Evolutionary conservation across 176 grass and related monocot genomes (phyloP).

Genomic region (Pharus latifolius): DNA sequence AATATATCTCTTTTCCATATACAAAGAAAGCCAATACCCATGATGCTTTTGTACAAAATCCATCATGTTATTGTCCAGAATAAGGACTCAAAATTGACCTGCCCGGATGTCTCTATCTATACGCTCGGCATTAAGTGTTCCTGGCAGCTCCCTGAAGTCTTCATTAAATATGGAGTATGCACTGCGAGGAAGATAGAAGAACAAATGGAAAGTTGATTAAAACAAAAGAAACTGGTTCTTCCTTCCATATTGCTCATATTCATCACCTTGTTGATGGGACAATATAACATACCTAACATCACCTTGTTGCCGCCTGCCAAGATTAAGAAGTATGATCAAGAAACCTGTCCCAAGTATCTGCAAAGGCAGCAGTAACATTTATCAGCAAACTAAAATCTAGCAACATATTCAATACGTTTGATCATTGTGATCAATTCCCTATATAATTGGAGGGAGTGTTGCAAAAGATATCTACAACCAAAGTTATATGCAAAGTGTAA

Average conservation of each 20-base stretch:
- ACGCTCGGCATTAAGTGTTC: constrained; percentile 85
- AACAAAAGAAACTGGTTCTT: neutral
- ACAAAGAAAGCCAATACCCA: neutral
- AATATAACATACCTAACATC: constrained; percentile 56
- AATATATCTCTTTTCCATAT: neutral
- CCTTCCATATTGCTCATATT: neutral
- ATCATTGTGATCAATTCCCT: neutral
- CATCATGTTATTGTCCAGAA: neutral
- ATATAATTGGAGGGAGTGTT: neutral
- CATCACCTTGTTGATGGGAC: neutral
- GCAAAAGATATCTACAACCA: neutral
- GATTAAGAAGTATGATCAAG: constrained; percentile 85
- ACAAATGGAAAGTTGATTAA: constrained; percentile 1
- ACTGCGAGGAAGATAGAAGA: constrained; percentile 29
- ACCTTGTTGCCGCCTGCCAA: constrained; percentile 75
- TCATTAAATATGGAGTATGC: constrained; percentile 99
- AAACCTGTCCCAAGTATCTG: constrained; percentile 86
- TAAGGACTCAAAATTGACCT: constrained; percentile 54
- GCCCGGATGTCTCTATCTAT: constrained; percentile 83
- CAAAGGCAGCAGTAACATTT: constrained; percentile 7
- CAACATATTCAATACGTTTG: neutral
- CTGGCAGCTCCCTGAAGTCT: constrained; percentile 86
- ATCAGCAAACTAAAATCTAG: constrained; percentile 7
- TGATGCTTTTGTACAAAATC: constrained; percentile 3
- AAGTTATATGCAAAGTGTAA: neutral